Conservation (phyloP, 345 rosid genomes). For the Rhodomyrtus tomentosa region DNA sequence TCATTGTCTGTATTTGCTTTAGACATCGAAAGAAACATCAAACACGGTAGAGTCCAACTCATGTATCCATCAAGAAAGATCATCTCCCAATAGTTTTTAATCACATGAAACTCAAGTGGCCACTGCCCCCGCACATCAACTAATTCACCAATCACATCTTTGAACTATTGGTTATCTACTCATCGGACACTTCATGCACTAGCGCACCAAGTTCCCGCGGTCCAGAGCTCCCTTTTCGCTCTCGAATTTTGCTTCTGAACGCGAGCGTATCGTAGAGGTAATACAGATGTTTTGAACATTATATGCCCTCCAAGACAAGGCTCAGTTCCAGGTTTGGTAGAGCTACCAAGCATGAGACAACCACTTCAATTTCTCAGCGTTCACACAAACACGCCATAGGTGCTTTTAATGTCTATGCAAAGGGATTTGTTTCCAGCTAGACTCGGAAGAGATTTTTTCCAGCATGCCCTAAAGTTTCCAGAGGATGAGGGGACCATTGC, state of each 20-base stretch:
- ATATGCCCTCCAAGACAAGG: neutral
- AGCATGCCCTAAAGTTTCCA: slow-evolving; percentile 13
- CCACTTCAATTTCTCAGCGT: neutral
- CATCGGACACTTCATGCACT: neutral
- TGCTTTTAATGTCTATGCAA: neutral
- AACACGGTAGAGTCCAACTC: neutral
- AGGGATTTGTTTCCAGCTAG: slow-evolving; percentile 27
- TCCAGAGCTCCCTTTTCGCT: neutral
- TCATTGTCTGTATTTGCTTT: neutral
- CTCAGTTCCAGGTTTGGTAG: neutral
- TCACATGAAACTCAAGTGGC: neutral
- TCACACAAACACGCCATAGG: neutral
- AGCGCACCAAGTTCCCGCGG: neutral
- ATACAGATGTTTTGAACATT: neutral
- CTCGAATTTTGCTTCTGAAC: neutral
- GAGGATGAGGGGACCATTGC: slow-evolving; percentile 25
- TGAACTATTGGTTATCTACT: neutral
- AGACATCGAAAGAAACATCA: neutral
- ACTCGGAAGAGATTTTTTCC: slow-evolving; percentile 11
- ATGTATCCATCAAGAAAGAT: neutral
- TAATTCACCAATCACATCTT: neutral
- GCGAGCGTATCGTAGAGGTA: neutral
- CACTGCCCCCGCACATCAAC: neutral
- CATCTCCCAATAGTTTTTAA: neutral
- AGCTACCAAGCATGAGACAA: neutral